Evolutionary conservation across 106 monocot species (phyloP), one percentile per base, ranked within the genome.

Genomic region (Apostasia shenzhenica): DNA sequence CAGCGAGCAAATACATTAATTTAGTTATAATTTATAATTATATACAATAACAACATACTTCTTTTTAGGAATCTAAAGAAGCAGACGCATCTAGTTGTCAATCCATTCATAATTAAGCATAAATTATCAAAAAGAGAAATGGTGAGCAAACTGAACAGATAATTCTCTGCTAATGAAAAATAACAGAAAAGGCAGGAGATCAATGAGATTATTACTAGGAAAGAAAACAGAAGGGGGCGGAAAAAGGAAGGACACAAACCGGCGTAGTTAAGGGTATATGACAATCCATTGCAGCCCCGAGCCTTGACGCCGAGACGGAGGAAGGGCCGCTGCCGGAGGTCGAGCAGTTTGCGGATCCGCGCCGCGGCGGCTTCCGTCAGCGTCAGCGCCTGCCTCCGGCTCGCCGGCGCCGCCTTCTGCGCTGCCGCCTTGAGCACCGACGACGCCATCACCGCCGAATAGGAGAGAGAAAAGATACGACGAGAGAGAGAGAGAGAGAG

Each of bases 181-280:
- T 26, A 26, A 26, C 26, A 26, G 26, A 26, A 26, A 26, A 26
- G 26, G 26, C 26, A 26, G 26, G 26, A 26, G 26, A 26, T 26
- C 26, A 26, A 26, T 26, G 26, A 26, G 26, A 26, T 26, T 26
- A 26, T 26, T 26, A 26, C 26, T 26, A 26, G 26, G 26, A 26
- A 26, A 4, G 50, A 50, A 50, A 4, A 4, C 50, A 63, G 1
- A 63, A 2, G 14, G 1, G 10, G 45, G 65, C 48, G 8, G 26
- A 48, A 6, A 48, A 51, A 59, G 4, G 6, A 26, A 44, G 42
- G 53, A 6, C 49, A 45, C 70, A 6, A 66, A 95, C 94, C 94
- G 44, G 94, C 85, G 73, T 95, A 95, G 59, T 95, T 95, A 55
- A 95, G 88, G 9, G 91, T 91, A 68, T 95, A 95, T 5, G 94